phyloP scores from a whole-genome alignment of 257 asterid species.

The Solanum sitiens region DNA sequence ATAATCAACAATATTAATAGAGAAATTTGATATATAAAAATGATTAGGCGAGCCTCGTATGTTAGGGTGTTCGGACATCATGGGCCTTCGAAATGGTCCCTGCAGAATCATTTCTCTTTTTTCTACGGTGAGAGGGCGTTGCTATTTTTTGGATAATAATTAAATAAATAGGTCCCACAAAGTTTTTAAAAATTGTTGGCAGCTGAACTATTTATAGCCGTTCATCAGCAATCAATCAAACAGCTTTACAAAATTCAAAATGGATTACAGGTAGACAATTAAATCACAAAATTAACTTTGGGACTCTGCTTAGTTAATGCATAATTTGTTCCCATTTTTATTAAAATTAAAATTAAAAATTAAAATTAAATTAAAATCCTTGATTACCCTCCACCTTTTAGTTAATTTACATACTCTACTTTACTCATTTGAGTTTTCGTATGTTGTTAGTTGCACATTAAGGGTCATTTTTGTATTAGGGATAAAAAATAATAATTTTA shows the following conservation, averaged over 20 bases:
- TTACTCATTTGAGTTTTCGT: neutral
- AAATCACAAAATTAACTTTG: neutral
- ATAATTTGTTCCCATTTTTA: neutral
- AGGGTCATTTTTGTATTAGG: too few relatives aligned
- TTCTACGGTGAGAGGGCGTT: neutral
- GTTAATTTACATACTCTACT: neutral
- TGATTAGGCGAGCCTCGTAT: too few relatives aligned
- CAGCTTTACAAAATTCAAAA: constrained; percentile 11
- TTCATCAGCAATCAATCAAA: constrained; percentile 36
- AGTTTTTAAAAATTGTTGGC: neutral
- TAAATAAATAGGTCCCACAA: neutral
- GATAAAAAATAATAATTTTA: too few relatives aligned
- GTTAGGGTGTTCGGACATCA: neutral
- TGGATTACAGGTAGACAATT: neutral
- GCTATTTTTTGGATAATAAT: neutral
- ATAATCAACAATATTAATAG: rapidly evolving
- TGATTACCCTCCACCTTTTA: neutral
- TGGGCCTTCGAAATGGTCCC: neutral
- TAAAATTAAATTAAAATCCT: too few relatives aligned
- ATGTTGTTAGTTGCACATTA: neutral
- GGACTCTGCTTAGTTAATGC: neutral
- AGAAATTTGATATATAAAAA: neutral
- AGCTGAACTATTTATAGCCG: constrained; percentile 23
- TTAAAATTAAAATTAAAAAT: neutral
- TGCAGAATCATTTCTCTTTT: neutral